A percentile compares a stretch with the other conserved stretches of the same genome.
These are phyloP conservation scores for Myriosclerotinia scirpicola DNA, from an alignment of 2,329 filamentous ascomycete genomes.

Conservation along the genomic window DNA sequence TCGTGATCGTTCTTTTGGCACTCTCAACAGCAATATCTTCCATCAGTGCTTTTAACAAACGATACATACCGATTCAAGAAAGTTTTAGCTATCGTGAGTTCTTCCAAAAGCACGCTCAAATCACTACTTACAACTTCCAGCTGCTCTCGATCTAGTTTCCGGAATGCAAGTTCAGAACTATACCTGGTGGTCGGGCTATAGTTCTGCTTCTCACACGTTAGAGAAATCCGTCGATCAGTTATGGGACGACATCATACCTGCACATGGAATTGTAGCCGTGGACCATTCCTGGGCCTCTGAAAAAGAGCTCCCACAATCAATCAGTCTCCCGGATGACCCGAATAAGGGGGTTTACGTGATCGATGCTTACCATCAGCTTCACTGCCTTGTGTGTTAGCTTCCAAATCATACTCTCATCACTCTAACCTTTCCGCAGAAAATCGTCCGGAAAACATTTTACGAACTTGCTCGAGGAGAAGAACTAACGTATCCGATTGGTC, in stretches of 20 bases:
- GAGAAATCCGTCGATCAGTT: not conserved
- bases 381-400: not conserved
- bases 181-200: not conserved
- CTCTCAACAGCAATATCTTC: not conserved
- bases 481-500: not conserved
- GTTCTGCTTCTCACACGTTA: not conserved
- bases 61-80: not conserved
- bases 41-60: not conserved
- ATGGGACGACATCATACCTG: not conserved
- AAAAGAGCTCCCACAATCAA: not conserved
- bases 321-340: not conserved
- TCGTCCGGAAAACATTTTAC: conserved; percentile 1
- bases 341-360: conserved; percentile 3
- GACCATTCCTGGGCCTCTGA: not conserved
- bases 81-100: not conserved
- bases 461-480: not conserved
- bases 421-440: not conserved
- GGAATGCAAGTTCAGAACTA: not conserved
- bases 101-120: not conserved
- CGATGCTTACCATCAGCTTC: conserved; percentile 4
- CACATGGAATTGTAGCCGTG: not conserved
- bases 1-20: not conserved
- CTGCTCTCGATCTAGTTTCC: not conserved
- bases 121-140: not conserved
- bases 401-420: not conserved